A percentile compares a stretch with the other conserved stretches of the same genome.
Evolutionary conservation across 2,329 filamentous ascomycete species (phyloP).

Genomic region (Epichloe hybrida): DNA sequence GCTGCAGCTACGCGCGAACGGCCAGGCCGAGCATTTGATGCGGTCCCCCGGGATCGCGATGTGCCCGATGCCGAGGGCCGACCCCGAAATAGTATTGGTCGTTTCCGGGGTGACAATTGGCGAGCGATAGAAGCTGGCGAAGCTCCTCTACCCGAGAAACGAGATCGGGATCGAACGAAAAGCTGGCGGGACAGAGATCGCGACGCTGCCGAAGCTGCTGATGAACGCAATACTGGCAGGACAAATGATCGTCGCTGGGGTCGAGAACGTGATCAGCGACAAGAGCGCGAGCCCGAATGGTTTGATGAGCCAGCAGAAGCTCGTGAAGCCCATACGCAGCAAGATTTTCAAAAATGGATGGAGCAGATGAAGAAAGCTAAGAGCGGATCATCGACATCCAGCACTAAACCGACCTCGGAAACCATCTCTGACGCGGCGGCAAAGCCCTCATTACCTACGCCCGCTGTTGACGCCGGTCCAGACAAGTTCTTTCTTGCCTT

Average conservation of each 20-base stretch:
- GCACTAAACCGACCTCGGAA: slow-evolving; percentile 20
- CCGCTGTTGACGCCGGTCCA: slow-evolving; percentile 52
- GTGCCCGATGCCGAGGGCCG: slow-evolving; percentile 38
- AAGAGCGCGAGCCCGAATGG: slow-evolving; percentile 84
- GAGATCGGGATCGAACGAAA: slow-evolving; percentile 44
- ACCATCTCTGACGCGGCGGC: slow-evolving; percentile 33
- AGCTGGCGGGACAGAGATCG: slow-evolving; percentile 45
- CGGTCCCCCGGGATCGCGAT: slow-evolving; percentile 35
- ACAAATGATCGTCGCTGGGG: slow-evolving; percentile 39
- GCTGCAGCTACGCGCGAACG: slow-evolving; percentile 33
- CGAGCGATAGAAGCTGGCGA: slow-evolving; percentile 41
- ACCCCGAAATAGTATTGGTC: slow-evolving; percentile 48
- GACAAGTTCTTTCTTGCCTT: slow-evolving; percentile 65
- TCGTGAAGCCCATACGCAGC: slow-evolving; percentile 61
- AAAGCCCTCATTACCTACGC: slow-evolving; percentile 42
- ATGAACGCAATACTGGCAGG: slow-evolving; percentile 45
- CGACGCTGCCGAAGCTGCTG: slow-evolving; percentile 24
- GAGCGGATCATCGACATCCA: slow-evolving; percentile 15
- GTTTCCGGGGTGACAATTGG: slow-evolving; percentile 63
- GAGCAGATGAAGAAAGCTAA: slow-evolving; percentile 69
- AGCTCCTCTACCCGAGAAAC: slow-evolving; percentile 21
- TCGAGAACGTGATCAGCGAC: slow-evolving; percentile 41
- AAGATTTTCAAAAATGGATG: slow-evolving; percentile 92
- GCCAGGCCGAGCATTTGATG: slow-evolving; percentile 35
- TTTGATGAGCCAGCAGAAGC: slow-evolving; percentile 63